A percentile compares a stretch with the other conserved stretches of the same genome.
Evolutionary conservation across 192 early-diverging fungal genomes (phyloP).

Genomic region (Linnemannia zychae): DNA sequence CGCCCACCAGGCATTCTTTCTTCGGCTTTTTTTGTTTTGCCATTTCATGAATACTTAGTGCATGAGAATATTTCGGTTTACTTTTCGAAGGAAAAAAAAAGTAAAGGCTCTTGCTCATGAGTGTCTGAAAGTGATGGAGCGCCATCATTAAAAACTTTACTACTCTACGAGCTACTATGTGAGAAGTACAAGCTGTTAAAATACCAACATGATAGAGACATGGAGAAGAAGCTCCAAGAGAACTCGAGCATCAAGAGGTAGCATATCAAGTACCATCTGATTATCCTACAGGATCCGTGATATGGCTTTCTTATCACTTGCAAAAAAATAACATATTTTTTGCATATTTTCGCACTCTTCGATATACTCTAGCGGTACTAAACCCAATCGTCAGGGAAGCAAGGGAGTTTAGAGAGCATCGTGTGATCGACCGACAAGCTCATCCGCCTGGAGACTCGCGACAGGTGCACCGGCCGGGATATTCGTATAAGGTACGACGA

Average conservation of each 20-base stretch:
- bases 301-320: conserved; percentile 11
- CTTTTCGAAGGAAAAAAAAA: too few species aligned
- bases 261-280: not conserved
- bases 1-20: too few species aligned
- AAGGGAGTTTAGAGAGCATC: conserved; percentile 19
- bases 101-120: too few species aligned
- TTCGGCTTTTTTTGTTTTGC: too few species aligned
- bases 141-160: too few species aligned
- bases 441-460: conserved; percentile 12
- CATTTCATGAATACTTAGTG: too few species aligned
- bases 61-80: too few species aligned
- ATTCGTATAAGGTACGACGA: conserved; percentile 4
- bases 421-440: conserved; percentile 18
- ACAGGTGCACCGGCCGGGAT: conserved; percentile 16
- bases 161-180: conserved; percentile 2
- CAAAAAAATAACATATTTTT: conserved; percentile 6
- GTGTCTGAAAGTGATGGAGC: too few species aligned
- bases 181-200: conserved; percentile 1
- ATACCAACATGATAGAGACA: not conserved
- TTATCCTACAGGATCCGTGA: not conserved
- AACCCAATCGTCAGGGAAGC: conserved; percentile 22
- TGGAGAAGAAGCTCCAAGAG: not conserved
- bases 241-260: conserved; percentile 12
- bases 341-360: not conserved
- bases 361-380: not conserved